These are phyloP conservation scores for Mrakia frigida DNA, from an alignment of 768 basidiomycete genomes.

Conservation along the genomic window DNA sequence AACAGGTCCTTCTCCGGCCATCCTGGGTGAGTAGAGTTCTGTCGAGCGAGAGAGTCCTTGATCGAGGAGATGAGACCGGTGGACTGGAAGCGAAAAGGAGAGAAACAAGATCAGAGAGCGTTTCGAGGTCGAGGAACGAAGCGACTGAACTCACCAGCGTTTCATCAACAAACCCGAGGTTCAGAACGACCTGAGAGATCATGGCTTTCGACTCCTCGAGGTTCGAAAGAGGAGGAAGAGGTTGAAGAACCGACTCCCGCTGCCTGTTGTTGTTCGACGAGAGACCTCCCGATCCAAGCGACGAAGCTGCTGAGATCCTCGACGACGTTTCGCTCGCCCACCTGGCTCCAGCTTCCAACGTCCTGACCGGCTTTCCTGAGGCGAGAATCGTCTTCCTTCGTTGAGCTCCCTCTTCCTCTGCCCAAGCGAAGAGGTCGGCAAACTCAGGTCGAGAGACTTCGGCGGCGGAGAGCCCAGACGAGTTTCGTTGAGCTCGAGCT, in stretches of 20 bases:
- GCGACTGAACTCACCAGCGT: neutral
- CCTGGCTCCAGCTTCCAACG: neutral
- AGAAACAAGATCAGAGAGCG: neutral
- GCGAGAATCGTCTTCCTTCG: neutral
- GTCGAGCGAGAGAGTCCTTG: slow-evolving; percentile 20
- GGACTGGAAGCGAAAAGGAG: neutral
- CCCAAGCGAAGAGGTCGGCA: slow-evolving; percentile 10
- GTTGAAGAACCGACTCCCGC: slow-evolving; percentile 23
- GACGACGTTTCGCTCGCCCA: neutral
- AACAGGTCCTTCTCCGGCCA: neutral
- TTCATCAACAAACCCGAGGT: slow-evolving; percentile 19
- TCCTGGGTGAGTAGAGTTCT: slow-evolving; percentile 18
- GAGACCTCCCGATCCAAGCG: neutral
- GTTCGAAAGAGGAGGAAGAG: slow-evolving; percentile 8
- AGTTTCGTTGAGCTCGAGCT: slow-evolving; percentile 4
- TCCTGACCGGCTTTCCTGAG: neutral
- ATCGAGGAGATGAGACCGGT: slow-evolving; percentile 11
- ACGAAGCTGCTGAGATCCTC: neutral
- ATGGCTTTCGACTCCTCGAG: slow-evolving; percentile 15
- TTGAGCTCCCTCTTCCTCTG: neutral
- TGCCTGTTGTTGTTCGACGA: neutral
- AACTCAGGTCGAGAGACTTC: slow-evolving; percentile 22
- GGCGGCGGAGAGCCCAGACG: slow-evolving; percentile 16
- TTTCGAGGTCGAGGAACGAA: neutral
- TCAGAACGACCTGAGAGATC: slow-evolving; percentile 12